Evolutionary conservation across 352 stramenopile genomes (phyloP).

Genomic region (Phytophthora vignae): DNA sequence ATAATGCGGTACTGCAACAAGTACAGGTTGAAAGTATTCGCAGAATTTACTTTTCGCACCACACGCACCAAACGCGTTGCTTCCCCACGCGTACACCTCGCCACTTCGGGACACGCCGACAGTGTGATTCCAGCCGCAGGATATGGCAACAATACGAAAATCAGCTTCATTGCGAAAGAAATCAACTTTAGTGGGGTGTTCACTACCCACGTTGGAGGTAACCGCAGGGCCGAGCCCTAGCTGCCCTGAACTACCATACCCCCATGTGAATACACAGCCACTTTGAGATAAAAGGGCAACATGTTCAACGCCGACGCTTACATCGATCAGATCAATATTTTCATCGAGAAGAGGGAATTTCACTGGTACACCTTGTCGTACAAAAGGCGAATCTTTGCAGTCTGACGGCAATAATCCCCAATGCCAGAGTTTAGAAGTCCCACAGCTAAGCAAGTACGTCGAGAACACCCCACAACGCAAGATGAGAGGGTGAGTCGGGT

Average conservation of each 20-base stretch:
- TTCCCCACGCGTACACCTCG: slow-evolving; percentile 48
- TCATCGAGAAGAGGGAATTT: slow-evolving; percentile 29
- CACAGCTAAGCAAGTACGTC: slow-evolving; percentile 35
- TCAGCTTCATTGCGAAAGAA: slow-evolving; percentile 31
- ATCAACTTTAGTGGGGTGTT: slow-evolving; percentile 28
- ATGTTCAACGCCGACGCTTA: slow-evolving; percentile 41
- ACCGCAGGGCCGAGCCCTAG: slow-evolving; percentile 41
- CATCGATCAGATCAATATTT: slow-evolving; percentile 27
- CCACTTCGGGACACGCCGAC: slow-evolving; percentile 34
- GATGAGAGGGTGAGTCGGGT: background rate
- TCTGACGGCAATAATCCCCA: slow-evolving; percentile 43
- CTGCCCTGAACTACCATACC: slow-evolving; percentile 38
- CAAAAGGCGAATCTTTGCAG: slow-evolving; percentile 8
- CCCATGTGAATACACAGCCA: slow-evolving; percentile 51
- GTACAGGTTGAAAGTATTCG: slow-evolving; percentile 50
- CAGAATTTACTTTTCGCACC: slow-evolving; percentile 55
- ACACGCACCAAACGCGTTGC: slow-evolving; percentile 46
- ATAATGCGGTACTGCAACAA: slow-evolving; percentile 33
- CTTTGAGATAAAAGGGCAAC: slow-evolving; percentile 35
- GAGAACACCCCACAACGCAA: slow-evolving; percentile 49
- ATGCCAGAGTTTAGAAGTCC: slow-evolving; percentile 37
- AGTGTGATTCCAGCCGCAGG: slow-evolving; percentile 49
- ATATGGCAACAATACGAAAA: slow-evolving; percentile 29
- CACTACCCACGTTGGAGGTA: slow-evolving; percentile 15
- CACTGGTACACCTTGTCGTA: slow-evolving; percentile 29